These are phyloP conservation scores for Apiospora phragmitis DNA, from an alignment of 2,329 filamentous ascomycete species.

Conservation along the genomic window DNA sequence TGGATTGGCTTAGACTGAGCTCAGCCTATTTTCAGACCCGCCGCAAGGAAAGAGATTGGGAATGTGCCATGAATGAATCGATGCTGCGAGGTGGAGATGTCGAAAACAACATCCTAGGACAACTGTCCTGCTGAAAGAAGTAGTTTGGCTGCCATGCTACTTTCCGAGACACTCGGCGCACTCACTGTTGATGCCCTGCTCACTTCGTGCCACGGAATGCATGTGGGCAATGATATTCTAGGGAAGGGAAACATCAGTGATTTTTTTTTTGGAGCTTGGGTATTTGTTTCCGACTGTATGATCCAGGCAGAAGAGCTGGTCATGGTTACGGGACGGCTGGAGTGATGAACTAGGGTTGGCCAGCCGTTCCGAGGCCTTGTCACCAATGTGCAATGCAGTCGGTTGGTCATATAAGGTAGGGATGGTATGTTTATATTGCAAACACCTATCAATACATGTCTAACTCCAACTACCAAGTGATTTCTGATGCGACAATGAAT, in stretches of 20 bases:
- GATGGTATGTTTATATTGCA: neutral
- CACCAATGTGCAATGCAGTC: neutral
- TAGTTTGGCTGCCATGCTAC: neutral
- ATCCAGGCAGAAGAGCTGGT: neutral
- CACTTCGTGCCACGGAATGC: neutral
- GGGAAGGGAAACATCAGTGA: neutral
- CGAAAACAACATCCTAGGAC: neutral
- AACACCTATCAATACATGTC: neutral
- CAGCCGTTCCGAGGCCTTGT: neutral
- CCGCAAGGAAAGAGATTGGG: neutral
- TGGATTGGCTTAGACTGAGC: constrained; percentile 34
- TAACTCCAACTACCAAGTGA: neutral
- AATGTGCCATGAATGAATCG: neutral
- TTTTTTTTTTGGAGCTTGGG: neutral
- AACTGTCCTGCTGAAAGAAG: neutral
- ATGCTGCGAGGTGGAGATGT: neutral
- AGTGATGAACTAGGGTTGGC: neutral
- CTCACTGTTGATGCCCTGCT: neutral
- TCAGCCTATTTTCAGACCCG: neutral
- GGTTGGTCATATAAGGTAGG: neutral
- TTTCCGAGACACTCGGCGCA: neutral
- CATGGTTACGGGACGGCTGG: neutral
- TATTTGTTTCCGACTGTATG: neutral
- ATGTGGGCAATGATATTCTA: neutral
- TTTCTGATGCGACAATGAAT: neutral